These are phyloP conservation scores for Cystofilobasidium ferigula DNA, from an alignment of 768 basidiomycete species.

Conservation along the genomic window DNA sequence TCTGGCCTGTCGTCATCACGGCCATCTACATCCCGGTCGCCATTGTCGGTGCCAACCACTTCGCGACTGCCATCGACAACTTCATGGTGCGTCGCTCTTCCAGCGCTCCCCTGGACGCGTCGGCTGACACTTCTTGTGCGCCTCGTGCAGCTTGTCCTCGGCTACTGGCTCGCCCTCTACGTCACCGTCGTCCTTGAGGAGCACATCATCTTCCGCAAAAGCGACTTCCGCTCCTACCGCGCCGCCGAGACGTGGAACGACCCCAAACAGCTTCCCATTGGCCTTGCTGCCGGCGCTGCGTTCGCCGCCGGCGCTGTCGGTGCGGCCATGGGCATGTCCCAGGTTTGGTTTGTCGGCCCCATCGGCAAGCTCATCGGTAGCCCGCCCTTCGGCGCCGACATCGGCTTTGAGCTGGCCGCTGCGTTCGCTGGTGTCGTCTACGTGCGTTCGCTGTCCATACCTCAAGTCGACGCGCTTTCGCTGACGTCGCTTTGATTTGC, in stretches of 20 bases:
- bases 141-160: conserved; percentile 36
- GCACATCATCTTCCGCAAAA: conserved; percentile 46
- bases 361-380: conserved; percentile 23
- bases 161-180: conserved; percentile 49
- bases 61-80: conserved; percentile 43
- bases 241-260: conserved; percentile 38
- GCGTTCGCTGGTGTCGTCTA: conserved; percentile 34
- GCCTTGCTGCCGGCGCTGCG: conserved; percentile 40
- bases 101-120: conserved; percentile 44
- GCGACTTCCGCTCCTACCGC: conserved; percentile 39
- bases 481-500: background rate
- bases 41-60: conserved; percentile 45
- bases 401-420: conserved; percentile 40
- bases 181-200: conserved; percentile 44
- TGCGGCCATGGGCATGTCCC: conserved; percentile 34
- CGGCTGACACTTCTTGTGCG: conserved; percentile 43
- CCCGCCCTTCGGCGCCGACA: conserved; percentile 33
- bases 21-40: conserved; percentile 45
- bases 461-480: background rate
- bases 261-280: conserved; percentile 37
- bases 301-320: conserved; percentile 40
- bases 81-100: conserved; percentile 41
- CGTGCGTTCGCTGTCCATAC: background rate
- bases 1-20: conserved; percentile 37
- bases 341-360: conserved; percentile 26